phyloP scores from a whole-genome alignment of 768 basidiomycete genomes.

The Vararia minispora region DNA sequence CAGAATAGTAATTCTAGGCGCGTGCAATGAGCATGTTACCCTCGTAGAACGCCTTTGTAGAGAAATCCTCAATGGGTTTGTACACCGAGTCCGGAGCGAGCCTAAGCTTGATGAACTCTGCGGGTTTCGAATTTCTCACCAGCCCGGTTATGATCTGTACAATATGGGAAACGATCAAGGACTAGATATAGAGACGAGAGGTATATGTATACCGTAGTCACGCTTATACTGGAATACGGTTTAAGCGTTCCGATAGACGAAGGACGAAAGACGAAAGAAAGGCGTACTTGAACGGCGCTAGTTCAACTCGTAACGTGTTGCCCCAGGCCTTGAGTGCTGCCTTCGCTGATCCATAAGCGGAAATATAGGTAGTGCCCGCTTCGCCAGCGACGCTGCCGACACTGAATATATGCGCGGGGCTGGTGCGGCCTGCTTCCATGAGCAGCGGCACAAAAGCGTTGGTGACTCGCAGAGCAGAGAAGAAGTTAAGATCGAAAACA shows the following conservation, averaged over 20 bases:
- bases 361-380: constrained; percentile 20
- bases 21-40: background rate
- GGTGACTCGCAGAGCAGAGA: constrained; percentile 22
- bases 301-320: constrained; percentile 23
- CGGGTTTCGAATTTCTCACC: no score
- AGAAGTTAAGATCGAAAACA: constrained; percentile 24
- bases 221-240: no score
- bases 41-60: background rate
- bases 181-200: no score
- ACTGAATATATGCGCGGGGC: constrained; percentile 20
- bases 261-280: background rate
- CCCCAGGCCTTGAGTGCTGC: constrained; percentile 23
- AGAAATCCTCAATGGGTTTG: background rate
- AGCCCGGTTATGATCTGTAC: no score
- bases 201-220: no score
- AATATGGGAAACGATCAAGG: no score
- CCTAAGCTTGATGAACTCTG: no score
- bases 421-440: constrained; percentile 17
- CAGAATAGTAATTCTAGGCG: background rate
- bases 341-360: constrained; percentile 21
- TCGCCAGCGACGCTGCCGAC: constrained; percentile 20
- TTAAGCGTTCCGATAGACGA: background rate
- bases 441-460: constrained; percentile 22
- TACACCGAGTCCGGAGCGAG: background rate
- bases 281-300: constrained; percentile 21